phyloP scores from a whole-genome alignment of 306 rosid species.

The Quercus cerris region DNA sequence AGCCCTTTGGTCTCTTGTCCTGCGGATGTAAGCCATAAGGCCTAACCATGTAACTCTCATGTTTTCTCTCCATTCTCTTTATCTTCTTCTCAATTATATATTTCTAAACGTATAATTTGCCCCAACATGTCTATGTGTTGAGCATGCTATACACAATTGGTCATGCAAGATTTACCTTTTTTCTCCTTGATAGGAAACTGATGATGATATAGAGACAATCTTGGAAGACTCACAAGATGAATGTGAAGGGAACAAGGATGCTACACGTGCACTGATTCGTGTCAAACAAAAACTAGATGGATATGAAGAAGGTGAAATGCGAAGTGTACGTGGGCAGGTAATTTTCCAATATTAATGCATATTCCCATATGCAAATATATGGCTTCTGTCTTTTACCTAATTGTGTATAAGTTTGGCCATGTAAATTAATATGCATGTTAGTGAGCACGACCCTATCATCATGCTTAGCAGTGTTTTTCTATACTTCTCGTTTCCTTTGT shows the following conservation, averaged over 20 bases:
- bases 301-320: constrained; percentile 93
- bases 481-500: neutral
- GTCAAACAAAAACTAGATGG: constrained; percentile 96
- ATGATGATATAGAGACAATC: constrained; percentile 64
- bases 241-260: constrained; percentile 90
- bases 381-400: neutral
- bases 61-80: too few relatives aligned
- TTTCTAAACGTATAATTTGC: neutral
- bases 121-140: neutral
- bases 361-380: neutral
- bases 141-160: constrained; percentile 14
- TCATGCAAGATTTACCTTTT: constrained; percentile 2
- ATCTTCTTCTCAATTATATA: too few relatives aligned
- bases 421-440: neutral
- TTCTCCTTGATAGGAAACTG: constrained; percentile 56
- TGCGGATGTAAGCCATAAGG: too few relatives aligned
- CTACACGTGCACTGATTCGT: constrained; percentile 86
- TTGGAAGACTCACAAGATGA: constrained; percentile 66
- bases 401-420: neutral
- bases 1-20: too few relatives aligned
- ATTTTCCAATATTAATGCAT: constrained; percentile 12
- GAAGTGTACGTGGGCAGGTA: constrained; percentile 92
- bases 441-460: neutral
- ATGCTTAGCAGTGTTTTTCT: neutral
- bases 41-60: too few relatives aligned